phyloP scores from a whole-genome alignment of 305 asterid genomes.

The Fraxinus paxiana region DNA sequence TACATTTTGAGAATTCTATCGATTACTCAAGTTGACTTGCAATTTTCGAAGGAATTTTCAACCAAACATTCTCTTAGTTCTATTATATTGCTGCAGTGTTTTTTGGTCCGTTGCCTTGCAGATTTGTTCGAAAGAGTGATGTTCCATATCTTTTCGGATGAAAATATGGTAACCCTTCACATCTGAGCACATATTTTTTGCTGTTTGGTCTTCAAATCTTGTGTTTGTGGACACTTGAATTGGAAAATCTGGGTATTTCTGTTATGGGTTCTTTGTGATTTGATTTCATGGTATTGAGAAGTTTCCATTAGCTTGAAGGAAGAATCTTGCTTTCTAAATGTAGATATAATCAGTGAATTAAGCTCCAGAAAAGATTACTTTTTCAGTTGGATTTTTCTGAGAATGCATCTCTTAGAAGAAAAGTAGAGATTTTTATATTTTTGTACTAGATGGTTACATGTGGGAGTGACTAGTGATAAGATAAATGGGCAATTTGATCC shows the following conservation, averaged over 20 bases:
- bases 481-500: neutral
- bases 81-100: slow-evolving; percentile 14
- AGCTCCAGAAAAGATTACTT: neutral
- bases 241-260: slow-evolving; percentile 18
- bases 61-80: slow-evolving; percentile 11
- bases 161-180: slow-evolving; percentile 32
- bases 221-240: slow-evolving; percentile 20
- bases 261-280: slow-evolving; percentile 3
- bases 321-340: neutral
- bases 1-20: slow-evolving; percentile 21
- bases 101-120: slow-evolving; percentile 3
- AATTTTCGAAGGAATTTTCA: neutral
- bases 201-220: slow-evolving; percentile 40
- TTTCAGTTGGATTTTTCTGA: slow-evolving; percentile 20
- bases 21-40: neutral
- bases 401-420: slow-evolving; percentile 22
- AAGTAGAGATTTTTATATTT: slow-evolving; percentile 18
- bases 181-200: slow-evolving; percentile 9
- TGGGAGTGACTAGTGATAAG: neutral
- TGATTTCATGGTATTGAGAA: slow-evolving; percentile 4
- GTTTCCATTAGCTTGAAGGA: neutral
- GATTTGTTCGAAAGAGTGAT: slow-evolving; percentile 34
- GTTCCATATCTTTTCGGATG: slow-evolving; percentile 33
- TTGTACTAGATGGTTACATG: neutral
- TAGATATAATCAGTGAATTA: neutral